These are phyloP conservation scores for Elymus sibiricus DNA, from an alignment of 176 grass and related monocot species.

Conservation along the genomic window DNA sequence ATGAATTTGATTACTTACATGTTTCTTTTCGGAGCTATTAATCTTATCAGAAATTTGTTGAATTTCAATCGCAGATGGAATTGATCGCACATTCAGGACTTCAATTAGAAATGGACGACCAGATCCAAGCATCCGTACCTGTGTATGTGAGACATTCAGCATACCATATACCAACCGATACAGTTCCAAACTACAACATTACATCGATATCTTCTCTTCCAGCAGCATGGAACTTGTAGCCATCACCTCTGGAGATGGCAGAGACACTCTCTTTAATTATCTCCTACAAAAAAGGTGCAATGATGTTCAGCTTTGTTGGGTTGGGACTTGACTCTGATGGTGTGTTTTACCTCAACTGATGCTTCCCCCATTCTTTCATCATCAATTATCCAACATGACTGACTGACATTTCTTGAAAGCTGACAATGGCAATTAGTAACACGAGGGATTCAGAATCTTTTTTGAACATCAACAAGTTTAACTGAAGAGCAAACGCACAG, in stretches of 20 bases:
- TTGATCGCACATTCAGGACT: constrained; percentile 60
- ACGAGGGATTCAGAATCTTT: not conserved
- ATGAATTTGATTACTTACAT: constrained; percentile 50
- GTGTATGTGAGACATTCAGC: constrained; percentile 26
- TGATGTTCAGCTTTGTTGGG: constrained; percentile 17
- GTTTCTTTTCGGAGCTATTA: constrained; percentile 72
- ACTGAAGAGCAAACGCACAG: not conserved
- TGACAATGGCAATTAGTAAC: constrained; percentile 24
- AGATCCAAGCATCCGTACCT: constrained; percentile 98
- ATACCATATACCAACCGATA: constrained; percentile 24
- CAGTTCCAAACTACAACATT: constrained; percentile 30
- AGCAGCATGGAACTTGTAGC: constrained; percentile 89
- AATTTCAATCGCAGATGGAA: constrained; percentile 64
- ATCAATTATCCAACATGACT: constrained; percentile 96
- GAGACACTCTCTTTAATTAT: constrained; percentile 68
- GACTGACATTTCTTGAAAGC: constrained; percentile 97
- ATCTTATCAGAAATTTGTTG: constrained; percentile 75
- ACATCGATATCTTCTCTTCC: constrained; percentile 99
- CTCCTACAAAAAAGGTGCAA: constrained; percentile 45
- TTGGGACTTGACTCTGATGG: not conserved
- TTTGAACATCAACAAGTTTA: constrained; percentile 23
- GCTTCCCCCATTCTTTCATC: constrained; percentile 99
- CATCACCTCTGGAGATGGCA: constrained; percentile 69
- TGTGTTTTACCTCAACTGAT: constrained; percentile 78
- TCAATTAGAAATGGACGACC: constrained; percentile 93